These are phyloP conservation scores for Protomyces inouyei DNA, from an alignment of 1,139 yeast genomes.

Conservation along the genomic window DNA sequence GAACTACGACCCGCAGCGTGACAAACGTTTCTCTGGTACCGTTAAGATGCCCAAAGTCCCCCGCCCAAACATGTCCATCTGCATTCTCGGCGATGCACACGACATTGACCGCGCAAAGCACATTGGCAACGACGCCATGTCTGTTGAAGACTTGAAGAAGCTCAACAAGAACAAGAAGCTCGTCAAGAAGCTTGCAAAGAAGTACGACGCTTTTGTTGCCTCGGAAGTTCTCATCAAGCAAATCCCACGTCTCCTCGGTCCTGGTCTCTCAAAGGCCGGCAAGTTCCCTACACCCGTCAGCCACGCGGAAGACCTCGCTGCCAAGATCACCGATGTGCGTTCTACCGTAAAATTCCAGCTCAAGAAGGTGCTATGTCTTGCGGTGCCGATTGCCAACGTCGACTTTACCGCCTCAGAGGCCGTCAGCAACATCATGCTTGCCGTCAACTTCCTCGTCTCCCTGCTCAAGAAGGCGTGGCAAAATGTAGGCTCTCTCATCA, in stretches of 20 bases:
- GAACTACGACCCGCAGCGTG: conserved; percentile 99
- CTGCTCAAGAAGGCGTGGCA: conserved; percentile 99
- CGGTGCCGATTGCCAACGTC: conserved; percentile 97
- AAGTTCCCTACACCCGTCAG: conserved; percentile 99
- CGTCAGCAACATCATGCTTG: conserved; percentile 97
- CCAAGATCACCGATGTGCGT: conserved; percentile 94
- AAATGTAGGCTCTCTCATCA: conserved; percentile 98
- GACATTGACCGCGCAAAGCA: conserved; percentile 99
- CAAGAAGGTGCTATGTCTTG: conserved; percentile 81
- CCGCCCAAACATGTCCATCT: conserved; percentile 99
- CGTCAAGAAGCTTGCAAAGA: conserved; percentile 99
- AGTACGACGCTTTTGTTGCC: conserved; percentile 99
- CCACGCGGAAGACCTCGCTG: conserved; percentile 95
- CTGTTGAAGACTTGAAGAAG: conserved; percentile 99
- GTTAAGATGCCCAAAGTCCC: conserved; percentile 98
- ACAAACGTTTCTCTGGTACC: conserved; percentile 99
- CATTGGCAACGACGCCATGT: conserved; percentile 98
- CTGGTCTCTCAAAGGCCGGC: conserved; percentile 99
- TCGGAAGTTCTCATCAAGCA: conserved; percentile 99
- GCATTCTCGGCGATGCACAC: conserved; percentile 99
- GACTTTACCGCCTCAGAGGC: conserved; percentile 96
- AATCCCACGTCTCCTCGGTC: conserved; percentile 99
- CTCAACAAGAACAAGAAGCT: conserved; percentile 99
- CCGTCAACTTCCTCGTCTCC: conserved; percentile 98
- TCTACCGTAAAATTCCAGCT: conserved; percentile 99